Evolutionary conservation across 2,329 filamentous ascomycete genomes (phyloP).

Genomic region (Talaromyces sp.): DNA sequence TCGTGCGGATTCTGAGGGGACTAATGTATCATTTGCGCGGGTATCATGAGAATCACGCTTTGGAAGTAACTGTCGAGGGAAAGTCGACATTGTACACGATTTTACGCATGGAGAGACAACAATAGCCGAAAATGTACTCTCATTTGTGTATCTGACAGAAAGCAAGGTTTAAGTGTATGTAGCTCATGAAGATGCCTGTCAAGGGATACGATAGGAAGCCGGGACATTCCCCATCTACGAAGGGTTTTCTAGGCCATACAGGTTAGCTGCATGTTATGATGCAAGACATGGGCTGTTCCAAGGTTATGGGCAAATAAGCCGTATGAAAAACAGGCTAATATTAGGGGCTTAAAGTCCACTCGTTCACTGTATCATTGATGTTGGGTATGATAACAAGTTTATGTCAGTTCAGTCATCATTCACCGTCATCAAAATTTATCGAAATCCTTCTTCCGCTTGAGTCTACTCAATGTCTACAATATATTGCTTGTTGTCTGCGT

Average conservation of each 20-base stretch:
- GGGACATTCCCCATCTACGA: background rate
- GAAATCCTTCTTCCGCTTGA: background rate
- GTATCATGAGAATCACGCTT: background rate
- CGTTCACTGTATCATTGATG: background rate
- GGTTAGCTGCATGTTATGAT: background rate
- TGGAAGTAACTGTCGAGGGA: slow-evolving; percentile 3
- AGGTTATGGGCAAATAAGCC: background rate
- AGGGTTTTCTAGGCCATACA: background rate
- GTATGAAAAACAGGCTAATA: background rate
- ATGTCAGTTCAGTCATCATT: background rate
- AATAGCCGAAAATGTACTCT: background rate
- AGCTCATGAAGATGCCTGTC: background rate
- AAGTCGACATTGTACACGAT: background rate
- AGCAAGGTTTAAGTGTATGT: background rate
- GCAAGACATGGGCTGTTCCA: background rate
- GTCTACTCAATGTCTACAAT: background rate
- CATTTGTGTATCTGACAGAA: background rate
- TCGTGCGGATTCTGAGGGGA: slow-evolving; percentile 23
- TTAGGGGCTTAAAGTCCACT: background rate
- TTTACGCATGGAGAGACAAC: background rate
- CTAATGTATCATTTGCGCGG: background rate
- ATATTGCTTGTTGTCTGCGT: background rate
- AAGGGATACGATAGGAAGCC: background rate
- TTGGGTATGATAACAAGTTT: background rate
- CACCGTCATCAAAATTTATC: background rate